Evolutionary conservation across 2,329 filamentous ascomycete genomes (phyloP).

Genomic region (Rosellinia necatrix): DNA sequence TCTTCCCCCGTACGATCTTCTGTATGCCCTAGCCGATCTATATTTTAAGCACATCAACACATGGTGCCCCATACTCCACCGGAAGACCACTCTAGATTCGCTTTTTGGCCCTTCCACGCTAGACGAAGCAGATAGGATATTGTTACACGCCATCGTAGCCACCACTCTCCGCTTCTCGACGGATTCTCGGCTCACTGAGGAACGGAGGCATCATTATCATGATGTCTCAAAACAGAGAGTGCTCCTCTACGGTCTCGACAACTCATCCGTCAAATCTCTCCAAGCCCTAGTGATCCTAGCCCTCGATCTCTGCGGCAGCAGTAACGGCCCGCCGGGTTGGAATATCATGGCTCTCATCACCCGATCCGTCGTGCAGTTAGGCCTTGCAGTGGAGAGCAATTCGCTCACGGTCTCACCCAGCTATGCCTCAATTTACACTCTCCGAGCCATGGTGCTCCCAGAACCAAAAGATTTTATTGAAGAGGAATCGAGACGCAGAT

Average conservation of each 20-base stretch:
- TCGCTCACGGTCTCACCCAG: conserved; percentile 78
- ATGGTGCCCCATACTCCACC: conserved; percentile 89
- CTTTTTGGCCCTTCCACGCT: conserved; percentile 78
- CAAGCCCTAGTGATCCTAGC: conserved; percentile 88
- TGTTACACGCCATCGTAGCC: conserved; percentile 87
- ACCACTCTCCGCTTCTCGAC: conserved; percentile 84
- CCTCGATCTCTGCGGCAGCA: conserved; percentile 81
- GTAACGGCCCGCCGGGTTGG: conserved; percentile 90
- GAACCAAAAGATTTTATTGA: conserved; percentile 86
- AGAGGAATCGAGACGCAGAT: conserved; percentile 79
- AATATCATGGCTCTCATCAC: conserved; percentile 89
- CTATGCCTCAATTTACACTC: conserved; percentile 85
- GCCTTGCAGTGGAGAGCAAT: conserved; percentile 80
- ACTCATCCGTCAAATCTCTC: conserved; percentile 84
- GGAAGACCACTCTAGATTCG: conserved; percentile 78
- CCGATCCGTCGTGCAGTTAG: conserved; percentile 84
- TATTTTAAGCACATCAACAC: conserved; percentile 83
- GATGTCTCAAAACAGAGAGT: conserved; percentile 84
- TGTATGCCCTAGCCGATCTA: conserved; percentile 74
- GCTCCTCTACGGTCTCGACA: conserved; percentile 83
- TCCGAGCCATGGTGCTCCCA: conserved; percentile 81
- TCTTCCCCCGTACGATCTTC: conserved; percentile 73
- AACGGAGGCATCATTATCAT: conserved; percentile 76
- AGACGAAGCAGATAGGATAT: conserved; percentile 79
- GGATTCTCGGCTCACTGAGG: conserved; percentile 74